phyloP scores from a whole-genome alignment of 805 yeast species.

The Yamadazyma paraphyllophila region DNA sequence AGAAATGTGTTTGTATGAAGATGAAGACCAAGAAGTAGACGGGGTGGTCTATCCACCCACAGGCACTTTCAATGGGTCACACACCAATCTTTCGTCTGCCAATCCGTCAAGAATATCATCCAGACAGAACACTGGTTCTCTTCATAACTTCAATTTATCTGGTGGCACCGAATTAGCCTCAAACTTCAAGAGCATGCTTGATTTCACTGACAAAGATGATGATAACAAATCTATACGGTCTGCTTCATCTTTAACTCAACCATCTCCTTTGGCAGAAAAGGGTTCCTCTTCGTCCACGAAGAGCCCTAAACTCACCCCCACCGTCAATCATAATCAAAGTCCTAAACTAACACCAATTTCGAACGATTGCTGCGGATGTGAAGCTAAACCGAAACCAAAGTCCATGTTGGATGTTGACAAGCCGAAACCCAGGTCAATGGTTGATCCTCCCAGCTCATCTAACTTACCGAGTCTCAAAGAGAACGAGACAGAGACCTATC shows the following conservation, averaged over 20 bases:
- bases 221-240: slow-evolving; percentile 12
- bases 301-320: slow-evolving; percentile 12
- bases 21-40: slow-evolving; percentile 36
- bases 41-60: slow-evolving; percentile 21
- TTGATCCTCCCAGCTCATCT: slow-evolving; percentile 16
- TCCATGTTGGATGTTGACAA: slow-evolving; percentile 30
- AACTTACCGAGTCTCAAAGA: slow-evolving; percentile 8
- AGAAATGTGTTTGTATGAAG: slow-evolving; percentile 60
- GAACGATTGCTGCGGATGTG: slow-evolving; percentile 3
- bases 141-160: neutral
- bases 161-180: slow-evolving; percentile 6
- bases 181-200: slow-evolving; percentile 36
- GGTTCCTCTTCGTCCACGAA: slow-evolving; percentile 4
- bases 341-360: neutral
- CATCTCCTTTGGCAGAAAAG: neutral
- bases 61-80: neutral
- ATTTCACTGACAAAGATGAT: slow-evolving; percentile 18
- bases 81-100: slow-evolving; percentile 13
- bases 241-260: slow-evolving; percentile 14
- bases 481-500: neutral
- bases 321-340: slow-evolving; percentile 7
- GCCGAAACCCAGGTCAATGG: slow-evolving; percentile 28
- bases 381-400: slow-evolving; percentile 16
- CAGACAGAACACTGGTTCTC: slow-evolving; percentile 23
- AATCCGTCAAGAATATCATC: slow-evolving; percentile 28